phyloP scores from a whole-genome alignment of 495 filamentous ascomycete genomes.

The Amniculicola lignicola region DNA sequence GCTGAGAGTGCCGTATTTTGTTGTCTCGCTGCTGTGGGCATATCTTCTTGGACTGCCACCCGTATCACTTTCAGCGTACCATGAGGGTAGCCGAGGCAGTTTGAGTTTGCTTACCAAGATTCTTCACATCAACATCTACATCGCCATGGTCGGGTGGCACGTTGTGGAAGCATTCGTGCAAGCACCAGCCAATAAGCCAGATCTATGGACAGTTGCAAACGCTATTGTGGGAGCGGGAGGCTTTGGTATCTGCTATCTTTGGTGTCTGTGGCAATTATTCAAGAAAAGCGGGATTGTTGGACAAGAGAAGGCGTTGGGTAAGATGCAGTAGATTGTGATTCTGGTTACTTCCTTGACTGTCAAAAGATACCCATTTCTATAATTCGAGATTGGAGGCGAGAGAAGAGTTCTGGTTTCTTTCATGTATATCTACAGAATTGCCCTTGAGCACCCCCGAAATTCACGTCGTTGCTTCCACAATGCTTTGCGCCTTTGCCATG shows the following conservation, averaged over 20 bases:
- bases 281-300: conserved; percentile 50
- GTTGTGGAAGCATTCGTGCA: conserved; percentile 62
- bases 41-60: conserved; percentile 86
- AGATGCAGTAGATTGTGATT: conserved; percentile 15
- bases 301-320: conserved; percentile 11
- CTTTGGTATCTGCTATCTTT: conserved; percentile 82
- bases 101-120: conserved; percentile 56
- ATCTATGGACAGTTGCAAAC: conserved; percentile 90
- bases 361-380: conserved; percentile 29
- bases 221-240: conserved; percentile 79
- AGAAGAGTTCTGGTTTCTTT: conserved; percentile 21
- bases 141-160: conserved; percentile 76
- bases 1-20: conserved; percentile 76
- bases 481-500: conserved; percentile 32
- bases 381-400: conserved; percentile 18
- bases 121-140: conserved; percentile 72
- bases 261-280: conserved; percentile 75
- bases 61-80: conserved; percentile 64
- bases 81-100: conserved; percentile 35
- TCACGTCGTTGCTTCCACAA: conserved; percentile 5
- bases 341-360: conserved; percentile 2
- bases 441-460: too few relatives aligned
- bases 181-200: conserved; percentile 73
- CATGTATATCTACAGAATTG: conserved; percentile 6
- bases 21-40: conserved; percentile 81